Evolutionary conservation across 768 basidiomycete species (phyloP).

Genomic region (Tricholoma saponaceum): DNA sequence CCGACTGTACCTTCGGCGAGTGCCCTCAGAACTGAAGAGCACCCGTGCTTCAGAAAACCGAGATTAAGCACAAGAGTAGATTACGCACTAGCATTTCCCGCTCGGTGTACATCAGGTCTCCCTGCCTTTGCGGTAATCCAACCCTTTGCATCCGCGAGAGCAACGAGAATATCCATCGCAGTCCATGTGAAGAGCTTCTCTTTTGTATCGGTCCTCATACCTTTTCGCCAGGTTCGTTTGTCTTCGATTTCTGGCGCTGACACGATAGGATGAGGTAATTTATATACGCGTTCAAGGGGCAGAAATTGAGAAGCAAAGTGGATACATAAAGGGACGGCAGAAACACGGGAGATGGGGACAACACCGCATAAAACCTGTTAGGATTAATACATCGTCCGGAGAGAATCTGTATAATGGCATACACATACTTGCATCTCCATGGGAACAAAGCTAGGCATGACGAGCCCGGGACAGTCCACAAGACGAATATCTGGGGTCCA

Average conservation of each 20-base stretch:
- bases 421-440: slow-evolving; percentile 74
- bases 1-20: slow-evolving; percentile 76
- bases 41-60: background rate
- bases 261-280: slow-evolving; percentile 48
- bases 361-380: slow-evolving; percentile 63
- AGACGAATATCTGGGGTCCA: slow-evolving; percentile 84
- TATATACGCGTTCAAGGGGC: slow-evolving; percentile 72
- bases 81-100: slow-evolving; percentile 82
- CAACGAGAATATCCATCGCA: slow-evolving; percentile 78
- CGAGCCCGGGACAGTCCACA: slow-evolving; percentile 94
- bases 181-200: slow-evolving; percentile 56
- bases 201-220: slow-evolving; percentile 25
- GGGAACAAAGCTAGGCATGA: slow-evolving; percentile 80
- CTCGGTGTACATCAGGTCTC: slow-evolving; percentile 81
- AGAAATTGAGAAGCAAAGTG: slow-evolving; percentile 61
- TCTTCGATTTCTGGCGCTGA: slow-evolving; percentile 39
- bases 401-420: slow-evolving; percentile 1
- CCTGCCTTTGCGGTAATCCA: slow-evolving; percentile 92
- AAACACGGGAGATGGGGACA: slow-evolving; percentile 77
- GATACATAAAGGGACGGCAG: slow-evolving; percentile 83
- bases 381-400: slow-evolving; percentile 2
- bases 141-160: slow-evolving; percentile 72
- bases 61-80: background rate
- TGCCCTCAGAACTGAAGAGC: slow-evolving; percentile 63
- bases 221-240: slow-evolving; percentile 78